Evolutionary conservation across 2,329 filamentous ascomycete species (phyloP), one percentile per base, ranked within the genome.

Genomic region (Tolypocladium guangdongense): DNA sequence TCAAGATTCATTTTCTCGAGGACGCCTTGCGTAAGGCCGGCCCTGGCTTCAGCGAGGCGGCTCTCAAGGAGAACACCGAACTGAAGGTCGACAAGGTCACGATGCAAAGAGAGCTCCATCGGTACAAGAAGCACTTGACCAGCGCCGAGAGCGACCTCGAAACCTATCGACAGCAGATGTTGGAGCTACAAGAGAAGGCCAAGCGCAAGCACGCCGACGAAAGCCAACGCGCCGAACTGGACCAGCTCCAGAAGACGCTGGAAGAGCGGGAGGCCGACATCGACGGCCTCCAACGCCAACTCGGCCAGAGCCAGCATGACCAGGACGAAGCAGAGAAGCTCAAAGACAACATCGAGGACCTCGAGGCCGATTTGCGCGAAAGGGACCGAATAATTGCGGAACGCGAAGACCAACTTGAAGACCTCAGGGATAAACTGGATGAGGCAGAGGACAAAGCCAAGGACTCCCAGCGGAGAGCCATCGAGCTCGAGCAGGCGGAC

Each of bases 1-100:
- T 97, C 61, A 96, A 96, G 70, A 96, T 97, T 52, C 90, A 97
- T 69, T 99, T 95, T 67, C 78, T 99, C 53, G 90, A 99, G 68
- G 90, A 97, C 61, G 88, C 89, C 16, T 73, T 99, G 50, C 82
- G 86, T 52, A 96, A 95, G 67, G 83, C 87, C 52, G 92, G 92
- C 0, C 90, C 89, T 8, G 90, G 91, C 53, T 93, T 91, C 74
- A 95, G 91, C 63, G 87, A 95, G 68, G 83, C 84, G 33, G 90
- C 92, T 4, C 74, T 99, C 32, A 90, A 88, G 66, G 93, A 99
- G 70, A 99, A 99, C 66, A 95, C 93, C 4, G 91, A 95, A 59
- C 82, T 99, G 52, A 97, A 97, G 69, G 90, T 96, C 55, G 87
- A 93, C 71, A 89, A 89, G 65, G 82, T 95, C 56, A 92, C 89